Evolutionary conservation across 768 basidiomycete species (phyloP), one percentile per base, ranked within the genome.

Genomic region (Amyloporia xantha): DNA sequence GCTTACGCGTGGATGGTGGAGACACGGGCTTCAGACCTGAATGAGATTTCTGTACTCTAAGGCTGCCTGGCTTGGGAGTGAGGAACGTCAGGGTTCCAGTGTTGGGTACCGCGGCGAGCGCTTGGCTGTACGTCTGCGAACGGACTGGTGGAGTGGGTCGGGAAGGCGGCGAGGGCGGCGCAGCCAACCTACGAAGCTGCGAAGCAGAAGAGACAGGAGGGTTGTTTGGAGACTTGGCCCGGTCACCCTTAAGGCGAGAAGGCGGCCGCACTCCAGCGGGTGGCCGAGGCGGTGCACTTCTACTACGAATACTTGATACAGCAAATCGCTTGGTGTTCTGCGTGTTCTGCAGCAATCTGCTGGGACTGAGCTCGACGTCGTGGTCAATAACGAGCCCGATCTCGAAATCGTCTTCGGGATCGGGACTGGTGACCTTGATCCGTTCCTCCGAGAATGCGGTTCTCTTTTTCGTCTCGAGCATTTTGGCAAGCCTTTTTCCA

Each of bases 401-500:
- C 66, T 93, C 90, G 54, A 91, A 91, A 63, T 91, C 86, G 52
- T 91, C 89, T 58, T 92, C 90, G 11, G 73, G 78, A 63, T 89
- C 79, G 13, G 81, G 77, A 50, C 67, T 73, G 21, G 79, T 68
- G 5, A 77, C 60, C 54, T 78, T 83, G 54, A 75, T 63, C 17
- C 67, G 67, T 20, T 76, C 74, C 17, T 79, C 77, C 40, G 72
- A 74, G 63, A 79, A 74, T 56, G 80, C 79, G 20, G 66, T 58
- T 56, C 71, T 75, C 68, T 77, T 79, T 69, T 76, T 78, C 53
- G 64, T 62, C 57, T 80, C 79, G 35, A 79, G 68, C 30, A 79
- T 70, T 59, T 70, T 73, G 56, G 71, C 67, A 1, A 77, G 67
- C 54, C 74, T 72, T 56, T 63, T 72, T 38, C 71, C 74, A 50